These are phyloP conservation scores for Blastocystis sp. DNA, from an alignment of 352 stramenopile species.

Conservation along the genomic window DNA sequence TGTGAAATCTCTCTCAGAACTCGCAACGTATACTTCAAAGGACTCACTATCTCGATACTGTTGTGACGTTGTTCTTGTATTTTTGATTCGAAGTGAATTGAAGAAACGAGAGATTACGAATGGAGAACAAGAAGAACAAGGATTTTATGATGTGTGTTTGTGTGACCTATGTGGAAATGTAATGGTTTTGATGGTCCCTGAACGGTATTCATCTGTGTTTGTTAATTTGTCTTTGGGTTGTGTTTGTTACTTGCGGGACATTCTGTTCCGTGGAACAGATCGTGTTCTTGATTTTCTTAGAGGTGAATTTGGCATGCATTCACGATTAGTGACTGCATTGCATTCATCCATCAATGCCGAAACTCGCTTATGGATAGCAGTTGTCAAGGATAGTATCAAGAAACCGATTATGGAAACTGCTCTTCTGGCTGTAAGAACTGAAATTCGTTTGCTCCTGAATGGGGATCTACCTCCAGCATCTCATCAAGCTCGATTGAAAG, in stretches of 20 bases:
- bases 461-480: not conserved
- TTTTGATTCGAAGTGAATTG: not conserved
- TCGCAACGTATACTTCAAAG: not conserved
- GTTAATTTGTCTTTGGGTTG: not conserved
- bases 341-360: not conserved
- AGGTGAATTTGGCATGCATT: not conserved
- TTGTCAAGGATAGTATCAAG: not conserved
- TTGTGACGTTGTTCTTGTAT: not conserved
- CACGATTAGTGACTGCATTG: not conserved
- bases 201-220: not conserved
- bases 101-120: not conserved
- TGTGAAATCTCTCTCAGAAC: not conserved
- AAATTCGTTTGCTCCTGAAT: not conserved
- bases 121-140: not conserved
- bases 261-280: not conserved
- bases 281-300: not conserved
- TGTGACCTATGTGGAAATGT: not conserved
- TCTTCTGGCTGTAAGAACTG: not conserved
- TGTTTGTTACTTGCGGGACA: not conserved
- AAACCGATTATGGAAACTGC: not conserved
- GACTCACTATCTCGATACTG: not conserved
- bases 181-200: not conserved
- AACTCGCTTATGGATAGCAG: not conserved
- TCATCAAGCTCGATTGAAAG: not conserved
- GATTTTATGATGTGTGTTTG: not conserved